phyloP scores from a whole-genome alignment of 148 eudicot species.

The Drosera capensis region DNA sequence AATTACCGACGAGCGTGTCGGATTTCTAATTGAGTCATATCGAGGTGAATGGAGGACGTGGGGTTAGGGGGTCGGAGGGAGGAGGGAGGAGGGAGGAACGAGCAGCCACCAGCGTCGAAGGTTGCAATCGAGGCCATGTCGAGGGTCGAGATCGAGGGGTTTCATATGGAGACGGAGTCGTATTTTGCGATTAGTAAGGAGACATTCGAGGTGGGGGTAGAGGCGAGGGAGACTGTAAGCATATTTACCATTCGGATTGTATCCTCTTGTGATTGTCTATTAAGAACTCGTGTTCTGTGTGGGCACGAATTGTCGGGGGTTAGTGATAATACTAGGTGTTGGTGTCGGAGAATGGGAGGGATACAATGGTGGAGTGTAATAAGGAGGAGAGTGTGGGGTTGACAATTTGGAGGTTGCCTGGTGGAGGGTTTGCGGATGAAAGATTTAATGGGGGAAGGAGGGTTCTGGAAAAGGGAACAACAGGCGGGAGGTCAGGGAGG shows the following conservation, averaged over 20 bases:
- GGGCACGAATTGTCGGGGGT: slow-evolving; percentile 52
- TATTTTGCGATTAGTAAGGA: slow-evolving; percentile 79
- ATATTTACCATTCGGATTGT: slow-evolving; percentile 64
- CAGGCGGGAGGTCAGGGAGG: slow-evolving; percentile 87
- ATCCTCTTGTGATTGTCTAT: slow-evolving; percentile 60
- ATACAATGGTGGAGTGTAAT: slow-evolving; percentile 9
- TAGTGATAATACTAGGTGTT: neutral
- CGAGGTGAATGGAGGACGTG: slow-evolving; percentile 54
- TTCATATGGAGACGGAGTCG: slow-evolving; percentile 27
- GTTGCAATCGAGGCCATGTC: slow-evolving; percentile 74
- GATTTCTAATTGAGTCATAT: slow-evolving; percentile 55
- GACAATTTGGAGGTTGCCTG: slow-evolving; percentile 91
- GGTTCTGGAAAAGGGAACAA: slow-evolving; percentile 68
- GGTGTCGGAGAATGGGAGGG: slow-evolving; percentile 6
- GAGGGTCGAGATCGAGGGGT: slow-evolving; percentile 26
- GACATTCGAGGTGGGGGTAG: slow-evolving; percentile 45
- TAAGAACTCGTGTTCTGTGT: slow-evolving; percentile 70
- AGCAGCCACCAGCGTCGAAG: slow-evolving; percentile 79
- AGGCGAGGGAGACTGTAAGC: slow-evolving; percentile 71
- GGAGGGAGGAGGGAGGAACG: slow-evolving; percentile 38
- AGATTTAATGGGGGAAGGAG: slow-evolving; percentile 27
- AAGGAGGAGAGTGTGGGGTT: slow-evolving; percentile 80
- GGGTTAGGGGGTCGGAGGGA: no score
- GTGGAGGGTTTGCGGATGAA: slow-evolving; percentile 48
- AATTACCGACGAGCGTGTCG: slow-evolving; percentile 51